Evolutionary conservation across 169 alveolate genomes (phyloP), one percentile per base, ranked within the genome.

Genomic region (Amoebophrya sp.): DNA sequence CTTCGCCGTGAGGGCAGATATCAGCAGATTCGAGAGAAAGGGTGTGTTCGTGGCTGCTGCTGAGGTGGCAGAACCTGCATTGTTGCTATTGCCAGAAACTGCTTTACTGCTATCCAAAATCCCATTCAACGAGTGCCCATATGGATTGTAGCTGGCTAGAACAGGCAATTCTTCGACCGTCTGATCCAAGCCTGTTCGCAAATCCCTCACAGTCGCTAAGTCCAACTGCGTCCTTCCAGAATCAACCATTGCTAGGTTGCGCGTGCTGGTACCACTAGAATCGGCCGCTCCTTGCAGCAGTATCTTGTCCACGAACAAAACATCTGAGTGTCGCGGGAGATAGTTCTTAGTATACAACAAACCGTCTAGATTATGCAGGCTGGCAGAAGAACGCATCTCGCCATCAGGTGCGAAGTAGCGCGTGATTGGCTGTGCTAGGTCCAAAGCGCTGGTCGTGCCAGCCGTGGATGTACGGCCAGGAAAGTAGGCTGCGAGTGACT

Each of bases 251-350:
- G 33, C 83, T 6, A 65, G 83, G 38, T 26, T 36, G 33, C 83
- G 2, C n/a, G 18, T 65, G 26, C n/a, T 36, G 38, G 83, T 65
- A 29, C 83, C 83, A 6, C 0, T 0, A 1, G 3, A 29, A 26
- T 65, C 83, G 33, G 18, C n/a, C 83, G 83, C 83, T 18, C 39
- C 83, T 65, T 65, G 33, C 33, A 65, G 33, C 33, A 65, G 33
- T 1, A 65, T 65, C n/a, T 65, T 65, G 83, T 65, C 83, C 83
- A 65, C 83, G n/a, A 65, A 65, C 83, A 65, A 36, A 1, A 65
- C 83, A 26, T 65, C 83, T 6, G 83, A 12, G 83, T 65, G 83
- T 26, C 26, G 2, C 83, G 83, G 83, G 36, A 65, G 33, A 26
- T 6, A 65, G 26, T 65, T 65, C 33, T 65, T 65, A 29, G n/a